These are phyloP conservation scores for Tuber magnatum DNA, from an alignment of 495 filamentous ascomycete genomes.

Conservation along the genomic window DNA sequence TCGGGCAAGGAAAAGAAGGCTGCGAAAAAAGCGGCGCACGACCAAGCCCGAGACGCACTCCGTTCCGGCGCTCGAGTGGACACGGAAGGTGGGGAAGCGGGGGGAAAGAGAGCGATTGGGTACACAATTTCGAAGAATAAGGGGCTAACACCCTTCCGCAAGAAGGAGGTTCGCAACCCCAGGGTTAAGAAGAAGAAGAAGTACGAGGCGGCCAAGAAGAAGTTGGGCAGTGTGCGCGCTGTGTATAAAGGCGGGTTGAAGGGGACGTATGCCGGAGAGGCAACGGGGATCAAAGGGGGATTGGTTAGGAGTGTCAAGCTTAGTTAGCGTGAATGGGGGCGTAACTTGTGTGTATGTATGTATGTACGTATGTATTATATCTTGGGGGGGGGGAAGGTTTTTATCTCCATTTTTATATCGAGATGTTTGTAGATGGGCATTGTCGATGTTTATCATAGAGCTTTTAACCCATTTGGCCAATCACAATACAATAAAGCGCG, in stretches of 20 bases:
- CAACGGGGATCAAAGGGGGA: slow-evolving; percentile 90
- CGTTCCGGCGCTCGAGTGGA: slow-evolving; percentile 53
- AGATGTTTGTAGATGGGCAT: not conserved
- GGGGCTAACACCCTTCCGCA: slow-evolving; percentile 77
- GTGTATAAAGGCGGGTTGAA: slow-evolving; percentile 77
- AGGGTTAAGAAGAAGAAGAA: slow-evolving; percentile 95
- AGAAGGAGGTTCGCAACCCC: slow-evolving; percentile 89
- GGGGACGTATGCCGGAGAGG: slow-evolving; percentile 84
- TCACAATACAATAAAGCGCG: too few species aligned
- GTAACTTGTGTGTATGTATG: too few species aligned
- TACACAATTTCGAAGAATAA: slow-evolving; percentile 97
- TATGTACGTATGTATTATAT: slow-evolving; percentile 19
- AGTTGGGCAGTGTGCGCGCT: slow-evolving; percentile 72
- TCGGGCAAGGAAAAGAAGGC: slow-evolving; percentile 64
- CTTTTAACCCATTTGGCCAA: not conserved
- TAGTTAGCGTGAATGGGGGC: slow-evolving; percentile 15
- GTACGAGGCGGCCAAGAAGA: slow-evolving; percentile 92
- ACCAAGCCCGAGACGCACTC: slow-evolving; percentile 28
- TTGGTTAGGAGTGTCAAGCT: slow-evolving; percentile 91
- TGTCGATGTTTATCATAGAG: not conserved
- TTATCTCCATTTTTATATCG: not conserved
- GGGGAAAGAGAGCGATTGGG: slow-evolving; percentile 75
- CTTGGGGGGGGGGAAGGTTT: not conserved
- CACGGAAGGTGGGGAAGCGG: slow-evolving; percentile 58
- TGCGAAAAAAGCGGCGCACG: slow-evolving; percentile 56